Percentiles rank a stretch among this genome's conserved stretches.
These are phyloP conservation scores for Aspergillus panamensis DNA, from an alignment of 495 filamentous ascomycete species.

Conservation along the genomic window DNA sequence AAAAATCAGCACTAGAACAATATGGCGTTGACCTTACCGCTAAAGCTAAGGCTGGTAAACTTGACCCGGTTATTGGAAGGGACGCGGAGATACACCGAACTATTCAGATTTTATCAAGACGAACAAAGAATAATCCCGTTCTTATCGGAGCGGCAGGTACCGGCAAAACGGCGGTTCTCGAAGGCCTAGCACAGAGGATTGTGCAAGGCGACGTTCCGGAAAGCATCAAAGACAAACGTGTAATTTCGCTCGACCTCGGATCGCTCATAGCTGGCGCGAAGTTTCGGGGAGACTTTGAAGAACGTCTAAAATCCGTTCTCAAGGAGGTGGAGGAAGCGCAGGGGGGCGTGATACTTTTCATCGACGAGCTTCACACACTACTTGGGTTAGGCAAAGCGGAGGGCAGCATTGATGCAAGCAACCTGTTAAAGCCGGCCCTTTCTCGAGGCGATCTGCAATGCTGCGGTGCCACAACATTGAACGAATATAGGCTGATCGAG, in stretches of 20 bases:
- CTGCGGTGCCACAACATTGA: constrained; percentile 89
- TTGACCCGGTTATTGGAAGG: constrained; percentile 93
- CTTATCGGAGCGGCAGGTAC: constrained; percentile 90
- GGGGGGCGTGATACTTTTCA: constrained; percentile 87
- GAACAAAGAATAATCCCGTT: constrained; percentile 97
- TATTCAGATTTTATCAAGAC: constrained; percentile 86
- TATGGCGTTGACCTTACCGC: constrained; percentile 90
- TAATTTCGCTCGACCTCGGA: constrained; percentile 82
- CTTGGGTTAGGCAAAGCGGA: constrained; percentile 92
- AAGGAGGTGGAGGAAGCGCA: constrained; percentile 88
- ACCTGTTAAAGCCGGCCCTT: constrained; percentile 90
- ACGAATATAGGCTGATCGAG: constrained; percentile 88
- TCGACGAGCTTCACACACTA: constrained; percentile 91
- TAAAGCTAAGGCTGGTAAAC: constrained; percentile 78
- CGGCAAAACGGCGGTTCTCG: constrained; percentile 92
- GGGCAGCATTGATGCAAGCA: constrained; percentile 93
- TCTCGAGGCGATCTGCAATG: constrained; percentile 91
- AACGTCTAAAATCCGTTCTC: constrained; percentile 83
- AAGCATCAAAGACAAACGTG: constrained; percentile 91
- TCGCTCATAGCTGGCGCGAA: constrained; percentile 93
- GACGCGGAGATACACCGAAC: constrained; percentile 89
- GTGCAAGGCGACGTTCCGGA: constrained; percentile 91
- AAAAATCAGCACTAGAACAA: constrained; percentile 84
- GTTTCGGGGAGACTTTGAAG: constrained; percentile 94
- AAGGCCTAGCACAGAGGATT: constrained; percentile 89